Conservation (phyloP, 2,329 filamentous ascomycete species). For the Colletotrichum lini region DNA sequence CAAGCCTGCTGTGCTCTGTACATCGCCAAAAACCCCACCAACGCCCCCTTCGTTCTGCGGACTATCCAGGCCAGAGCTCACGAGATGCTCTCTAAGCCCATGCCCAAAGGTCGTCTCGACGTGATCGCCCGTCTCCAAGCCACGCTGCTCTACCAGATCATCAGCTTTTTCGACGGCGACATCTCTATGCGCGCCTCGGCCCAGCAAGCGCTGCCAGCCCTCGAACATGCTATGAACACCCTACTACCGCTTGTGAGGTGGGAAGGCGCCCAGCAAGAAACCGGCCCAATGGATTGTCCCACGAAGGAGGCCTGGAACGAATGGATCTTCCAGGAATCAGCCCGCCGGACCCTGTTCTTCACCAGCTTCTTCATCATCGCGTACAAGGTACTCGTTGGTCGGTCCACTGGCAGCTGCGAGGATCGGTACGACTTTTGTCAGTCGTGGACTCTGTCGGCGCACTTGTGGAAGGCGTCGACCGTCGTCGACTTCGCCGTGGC, state of each 20-base stretch:
- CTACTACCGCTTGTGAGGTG: slow-evolving; percentile 53
- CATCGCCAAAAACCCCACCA: slow-evolving; percentile 62
- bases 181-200: slow-evolving; percentile 51
- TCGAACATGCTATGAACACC: slow-evolving; percentile 53
- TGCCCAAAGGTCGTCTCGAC: slow-evolving; percentile 49
- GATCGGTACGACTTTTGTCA: slow-evolving; percentile 50
- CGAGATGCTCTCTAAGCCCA: slow-evolving; percentile 57
- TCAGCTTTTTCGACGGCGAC: slow-evolving; percentile 61
- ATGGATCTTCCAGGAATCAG: slow-evolving; percentile 69
- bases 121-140: slow-evolving; percentile 58
- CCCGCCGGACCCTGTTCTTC: slow-evolving; percentile 65
- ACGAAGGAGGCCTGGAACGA: slow-evolving; percentile 63
- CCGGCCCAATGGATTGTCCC: slow-evolving; percentile 50
- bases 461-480: slow-evolving; percentile 55
- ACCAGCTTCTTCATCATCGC: slow-evolving; percentile 61
- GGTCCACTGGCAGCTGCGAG: slow-evolving; percentile 46
- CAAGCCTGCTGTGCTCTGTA: slow-evolving; percentile 68
- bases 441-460: slow-evolving; percentile 57
- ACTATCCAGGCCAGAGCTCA: slow-evolving; percentile 61
- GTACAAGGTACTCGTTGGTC: slow-evolving; percentile 53
- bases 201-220: slow-evolving; percentile 47
- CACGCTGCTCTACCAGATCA: slow-evolving; percentile 61
- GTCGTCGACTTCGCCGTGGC: slow-evolving; percentile 55
- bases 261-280: slow-evolving; percentile 43
- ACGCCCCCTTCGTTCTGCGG: slow-evolving; percentile 63